phyloP scores from a whole-genome alignment of 2,329 filamentous ascomycete species.

The Ceratocystis destructans region DNA sequence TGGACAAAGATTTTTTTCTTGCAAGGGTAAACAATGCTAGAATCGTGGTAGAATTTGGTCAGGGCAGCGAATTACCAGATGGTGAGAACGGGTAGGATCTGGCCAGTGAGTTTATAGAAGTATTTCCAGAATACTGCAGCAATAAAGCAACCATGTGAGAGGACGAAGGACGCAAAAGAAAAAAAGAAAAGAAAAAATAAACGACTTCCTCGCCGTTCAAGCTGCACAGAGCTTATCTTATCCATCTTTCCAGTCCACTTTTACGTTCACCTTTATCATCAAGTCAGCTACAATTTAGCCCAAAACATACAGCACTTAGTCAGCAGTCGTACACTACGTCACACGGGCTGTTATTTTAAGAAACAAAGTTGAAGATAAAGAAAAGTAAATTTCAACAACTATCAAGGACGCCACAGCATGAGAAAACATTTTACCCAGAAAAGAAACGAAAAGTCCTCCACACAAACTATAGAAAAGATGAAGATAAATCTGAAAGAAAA shows the following conservation, averaged over 20 bases:
- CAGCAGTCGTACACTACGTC: neutral
- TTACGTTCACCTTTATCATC: neutral
- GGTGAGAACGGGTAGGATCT: neutral
- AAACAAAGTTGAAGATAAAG: neutral
- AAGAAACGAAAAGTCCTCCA: conserved; percentile 12
- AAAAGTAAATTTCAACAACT: conserved; percentile 10
- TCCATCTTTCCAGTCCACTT: neutral
- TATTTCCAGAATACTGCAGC: too few species aligned
- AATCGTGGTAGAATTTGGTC: neutral
- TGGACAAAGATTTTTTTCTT: neutral
- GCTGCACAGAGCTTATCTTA: neutral
- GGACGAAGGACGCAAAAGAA: neutral
- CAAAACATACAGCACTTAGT: neutral
- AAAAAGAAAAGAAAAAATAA: neutral
- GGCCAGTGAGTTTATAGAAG: too few species aligned
- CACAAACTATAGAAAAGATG: neutral
- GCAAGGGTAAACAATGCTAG: neutral
- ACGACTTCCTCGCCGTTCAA: neutral
- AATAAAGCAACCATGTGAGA: too few species aligned
- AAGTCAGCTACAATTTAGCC: neutral
- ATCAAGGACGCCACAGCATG: conserved; percentile 18
- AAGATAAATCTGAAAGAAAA: neutral
- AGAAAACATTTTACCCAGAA: conserved; percentile 15
- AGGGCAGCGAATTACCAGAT: neutral
- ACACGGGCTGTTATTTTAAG: neutral